Evolutionary conservation across 2,329 filamentous ascomycete genomes (phyloP).

Genomic region (Aureobasidium subglaciale): DNA sequence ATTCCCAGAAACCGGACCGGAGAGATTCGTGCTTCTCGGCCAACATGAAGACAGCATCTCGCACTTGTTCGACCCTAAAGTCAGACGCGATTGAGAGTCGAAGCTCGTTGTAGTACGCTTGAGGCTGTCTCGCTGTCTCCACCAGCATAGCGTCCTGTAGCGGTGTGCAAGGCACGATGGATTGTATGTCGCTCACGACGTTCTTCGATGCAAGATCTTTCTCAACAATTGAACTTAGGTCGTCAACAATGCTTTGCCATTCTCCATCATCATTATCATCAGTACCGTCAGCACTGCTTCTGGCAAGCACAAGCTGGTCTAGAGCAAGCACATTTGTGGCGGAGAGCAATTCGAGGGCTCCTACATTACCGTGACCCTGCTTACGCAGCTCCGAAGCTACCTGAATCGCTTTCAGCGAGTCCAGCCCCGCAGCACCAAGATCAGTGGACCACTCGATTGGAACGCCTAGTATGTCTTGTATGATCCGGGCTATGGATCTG

Average conservation of each 20-base stretch:
- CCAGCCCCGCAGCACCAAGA: slow-evolving; percentile 53
- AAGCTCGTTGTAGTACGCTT: slow-evolving; percentile 72
- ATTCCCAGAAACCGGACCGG: slow-evolving; percentile 63
- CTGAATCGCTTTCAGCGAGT: slow-evolving; percentile 58
- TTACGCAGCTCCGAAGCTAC: slow-evolving; percentile 58
- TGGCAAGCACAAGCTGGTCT: slow-evolving; percentile 1
- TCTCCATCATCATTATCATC: not conserved
- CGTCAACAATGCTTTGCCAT: not conserved
- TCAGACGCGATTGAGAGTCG: slow-evolving; percentile 50
- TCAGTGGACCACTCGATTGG: slow-evolving; percentile 28
- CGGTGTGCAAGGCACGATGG: slow-evolving; percentile 57
- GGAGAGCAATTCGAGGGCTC: slow-evolving; percentile 56
- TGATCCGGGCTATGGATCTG: slow-evolving; percentile 25
- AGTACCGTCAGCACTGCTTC: not conserved
- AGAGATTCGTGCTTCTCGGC: slow-evolving; percentile 57
- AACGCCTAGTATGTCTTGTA: slow-evolving; percentile 20
- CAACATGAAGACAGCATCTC: slow-evolving; percentile 44
- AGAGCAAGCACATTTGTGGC: slow-evolving; percentile 40
- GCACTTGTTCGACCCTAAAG: slow-evolving; percentile 16
- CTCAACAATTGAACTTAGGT: not conserved
- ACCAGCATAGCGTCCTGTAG: slow-evolving; percentile 74
- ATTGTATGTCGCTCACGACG: slow-evolving; percentile 25
- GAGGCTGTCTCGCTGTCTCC: slow-evolving; percentile 56
- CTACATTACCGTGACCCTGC: slow-evolving; percentile 45
- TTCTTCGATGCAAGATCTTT: not conserved